Conservation (phyloP, 225 moss, liverwort and hornwort species). For the Straminergon stramineum region DNA sequence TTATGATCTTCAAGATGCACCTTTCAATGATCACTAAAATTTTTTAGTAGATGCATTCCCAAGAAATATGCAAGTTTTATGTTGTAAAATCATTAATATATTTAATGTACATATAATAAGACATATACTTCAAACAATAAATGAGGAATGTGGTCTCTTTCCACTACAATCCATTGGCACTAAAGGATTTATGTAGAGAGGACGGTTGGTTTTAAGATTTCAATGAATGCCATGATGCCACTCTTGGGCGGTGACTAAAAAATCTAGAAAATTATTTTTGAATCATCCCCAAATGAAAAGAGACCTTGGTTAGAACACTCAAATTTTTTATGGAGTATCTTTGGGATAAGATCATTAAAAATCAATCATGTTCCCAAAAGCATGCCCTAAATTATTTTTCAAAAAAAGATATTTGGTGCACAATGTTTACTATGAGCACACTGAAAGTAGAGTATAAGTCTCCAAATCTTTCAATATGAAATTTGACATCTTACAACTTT, state of each 20-base stretch:
- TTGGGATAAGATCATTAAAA: neutral
- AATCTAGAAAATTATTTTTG: neutral
- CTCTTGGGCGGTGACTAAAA: neutral
- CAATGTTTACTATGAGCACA: neutral
- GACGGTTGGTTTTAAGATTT: neutral
- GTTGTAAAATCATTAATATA: neutral
- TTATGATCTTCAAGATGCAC: too few species aligned
- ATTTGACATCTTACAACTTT: too few species aligned
- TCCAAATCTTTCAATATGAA: neutral
- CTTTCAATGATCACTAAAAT: neutral
- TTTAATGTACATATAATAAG: neutral
- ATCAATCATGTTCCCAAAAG: neutral
- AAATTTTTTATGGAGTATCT: neutral
- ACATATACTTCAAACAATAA: neutral
- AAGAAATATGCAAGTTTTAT: neutral
- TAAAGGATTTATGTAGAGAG: neutral
- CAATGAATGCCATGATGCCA: neutral
- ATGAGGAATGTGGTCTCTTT: neutral
- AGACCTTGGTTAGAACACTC: neutral
- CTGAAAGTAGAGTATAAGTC: too few species aligned
- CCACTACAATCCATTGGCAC: fast-evolving
- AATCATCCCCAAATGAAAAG: neutral
- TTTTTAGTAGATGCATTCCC: neutral
- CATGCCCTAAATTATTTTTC: neutral
- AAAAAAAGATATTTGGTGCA: too few species aligned